Percentiles rank a stretch among this genome's conserved stretches.
Evolutionary conservation across 306 rosid species (phyloP).

Genomic region (Dryas alaskensis): DNA sequence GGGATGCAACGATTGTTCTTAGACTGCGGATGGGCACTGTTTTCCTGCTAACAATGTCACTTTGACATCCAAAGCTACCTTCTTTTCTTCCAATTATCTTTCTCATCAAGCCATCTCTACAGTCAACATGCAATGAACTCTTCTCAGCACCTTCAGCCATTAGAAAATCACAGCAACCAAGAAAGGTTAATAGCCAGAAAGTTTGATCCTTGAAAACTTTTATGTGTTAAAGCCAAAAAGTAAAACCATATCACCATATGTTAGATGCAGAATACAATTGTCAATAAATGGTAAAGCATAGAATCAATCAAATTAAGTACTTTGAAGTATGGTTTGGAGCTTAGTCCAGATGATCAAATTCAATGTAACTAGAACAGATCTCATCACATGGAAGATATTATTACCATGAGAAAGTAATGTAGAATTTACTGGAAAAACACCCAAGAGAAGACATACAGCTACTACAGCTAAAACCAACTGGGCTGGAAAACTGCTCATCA

Average conservation of each 20-base stretch:
- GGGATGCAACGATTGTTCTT: neutral
- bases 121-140: constrained; percentile 8
- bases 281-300: neutral
- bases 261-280: neutral
- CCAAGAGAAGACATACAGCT: constrained; percentile 12
- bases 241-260: neutral
- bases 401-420: constrained; percentile 19
- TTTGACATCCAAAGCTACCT: constrained; percentile 9
- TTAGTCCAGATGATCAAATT: neutral
- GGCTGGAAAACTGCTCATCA: constrained; percentile 16
- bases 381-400: neutral
- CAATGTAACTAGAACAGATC: neutral
- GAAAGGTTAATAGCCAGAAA: neutral
- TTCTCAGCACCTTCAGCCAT: constrained; percentile 15
- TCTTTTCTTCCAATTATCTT: neutral
- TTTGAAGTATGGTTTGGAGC: neutral
- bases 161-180: neutral
- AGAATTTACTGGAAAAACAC: constrained; percentile 14
- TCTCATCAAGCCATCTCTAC: constrained; percentile 8
- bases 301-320: neutral
- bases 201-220: neutral
- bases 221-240: neutral
- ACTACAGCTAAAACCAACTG: constrained; percentile 25
- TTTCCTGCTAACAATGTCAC: neutral
- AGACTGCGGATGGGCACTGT: constrained; percentile 8